These are phyloP conservation scores for Boletus rubroflammeus DNA, from an alignment of 768 basidiomycete genomes.

Conservation along the genomic window DNA sequence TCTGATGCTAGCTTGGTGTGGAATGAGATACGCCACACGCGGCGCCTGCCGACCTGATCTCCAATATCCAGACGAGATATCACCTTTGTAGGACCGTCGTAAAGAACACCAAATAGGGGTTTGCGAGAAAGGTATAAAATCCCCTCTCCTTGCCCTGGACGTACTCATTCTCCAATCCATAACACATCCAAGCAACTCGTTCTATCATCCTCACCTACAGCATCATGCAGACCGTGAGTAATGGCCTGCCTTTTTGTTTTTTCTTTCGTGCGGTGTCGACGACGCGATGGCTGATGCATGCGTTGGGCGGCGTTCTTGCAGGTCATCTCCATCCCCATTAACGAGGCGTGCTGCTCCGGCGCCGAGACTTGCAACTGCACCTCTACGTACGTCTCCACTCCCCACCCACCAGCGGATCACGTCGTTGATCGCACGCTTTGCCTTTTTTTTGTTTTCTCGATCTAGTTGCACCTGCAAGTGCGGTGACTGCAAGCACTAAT, in stretches of 20 bases:
- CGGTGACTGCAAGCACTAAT: constrained; percentile 14
- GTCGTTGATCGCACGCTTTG: not conserved
- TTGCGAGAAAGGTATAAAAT: constrained; percentile 1
- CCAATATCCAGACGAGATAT: not conserved
- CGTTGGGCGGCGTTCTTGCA: not conserved
- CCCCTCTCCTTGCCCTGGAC: not conserved
- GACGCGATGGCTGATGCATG: not conserved
- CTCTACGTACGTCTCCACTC: not conserved
- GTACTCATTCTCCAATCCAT: not conserved
- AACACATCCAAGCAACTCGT: not conserved
- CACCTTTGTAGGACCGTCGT: not conserved
- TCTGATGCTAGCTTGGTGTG: too few relatives aligned
- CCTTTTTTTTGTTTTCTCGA: too few relatives aligned
- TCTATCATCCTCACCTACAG: not conserved
- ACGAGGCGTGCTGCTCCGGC: constrained; percentile 15
- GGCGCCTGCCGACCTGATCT: not conserved
- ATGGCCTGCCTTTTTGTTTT: not conserved
- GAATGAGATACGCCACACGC: not conserved
- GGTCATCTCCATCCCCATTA: constrained; percentile 4
- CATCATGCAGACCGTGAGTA: constrained; percentile 23
- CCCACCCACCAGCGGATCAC: not conserved
- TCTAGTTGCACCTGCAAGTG: constrained; percentile 14
- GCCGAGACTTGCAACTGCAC: constrained; percentile 1
- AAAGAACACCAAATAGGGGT: constrained; percentile 4
- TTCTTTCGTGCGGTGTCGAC: not conserved